phyloP scores from a whole-genome alignment of 805 yeast genomes.

The Saccharomycopsis amapae region DNA sequence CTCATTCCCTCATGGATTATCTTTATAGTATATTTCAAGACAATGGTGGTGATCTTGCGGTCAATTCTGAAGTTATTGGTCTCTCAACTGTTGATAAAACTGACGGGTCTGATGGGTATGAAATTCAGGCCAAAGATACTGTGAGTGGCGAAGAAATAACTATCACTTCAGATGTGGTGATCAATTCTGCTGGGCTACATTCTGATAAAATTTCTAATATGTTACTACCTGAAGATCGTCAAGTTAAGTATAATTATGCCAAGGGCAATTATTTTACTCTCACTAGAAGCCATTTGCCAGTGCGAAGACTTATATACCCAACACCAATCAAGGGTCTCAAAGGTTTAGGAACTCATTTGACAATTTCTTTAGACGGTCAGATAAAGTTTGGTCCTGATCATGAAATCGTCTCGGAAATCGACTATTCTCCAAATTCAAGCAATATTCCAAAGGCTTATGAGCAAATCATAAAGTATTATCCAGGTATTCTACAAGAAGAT shows the following conservation, averaged over 20 bases:
- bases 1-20: constrained; percentile 67
- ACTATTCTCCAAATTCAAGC: constrained; percentile 40
- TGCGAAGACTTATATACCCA: constrained; percentile 63
- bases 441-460: constrained; percentile 49
- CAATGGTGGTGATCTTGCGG: constrained; percentile 56
- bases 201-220: constrained; percentile 69
- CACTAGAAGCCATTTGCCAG: constrained; percentile 37
- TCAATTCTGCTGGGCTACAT: constrained; percentile 74
- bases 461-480: constrained; percentile 58
- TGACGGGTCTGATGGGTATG: constrained; percentile 21
- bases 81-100: constrained; percentile 26
- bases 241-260: constrained; percentile 57
- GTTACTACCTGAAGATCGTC: constrained; percentile 56
- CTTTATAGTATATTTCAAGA: constrained; percentile 47
- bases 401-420: constrained; percentile 58
- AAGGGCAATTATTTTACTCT: constrained; percentile 78
- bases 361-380: constrained; percentile 75
- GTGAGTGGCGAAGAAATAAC: constrained; percentile 24
- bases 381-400: constrained; percentile 84
- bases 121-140: constrained; percentile 8
- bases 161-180: constrained; percentile 47
- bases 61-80: constrained; percentile 48
- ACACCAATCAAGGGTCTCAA: constrained; percentile 63
- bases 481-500: constrained; percentile 44
- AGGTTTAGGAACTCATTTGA: constrained; percentile 85